Evolutionary conservation across 2,329 filamentous ascomycete genomes (phyloP), one percentile per base, ranked within the genome.

Genomic region (Ciborinia camelliae): DNA sequence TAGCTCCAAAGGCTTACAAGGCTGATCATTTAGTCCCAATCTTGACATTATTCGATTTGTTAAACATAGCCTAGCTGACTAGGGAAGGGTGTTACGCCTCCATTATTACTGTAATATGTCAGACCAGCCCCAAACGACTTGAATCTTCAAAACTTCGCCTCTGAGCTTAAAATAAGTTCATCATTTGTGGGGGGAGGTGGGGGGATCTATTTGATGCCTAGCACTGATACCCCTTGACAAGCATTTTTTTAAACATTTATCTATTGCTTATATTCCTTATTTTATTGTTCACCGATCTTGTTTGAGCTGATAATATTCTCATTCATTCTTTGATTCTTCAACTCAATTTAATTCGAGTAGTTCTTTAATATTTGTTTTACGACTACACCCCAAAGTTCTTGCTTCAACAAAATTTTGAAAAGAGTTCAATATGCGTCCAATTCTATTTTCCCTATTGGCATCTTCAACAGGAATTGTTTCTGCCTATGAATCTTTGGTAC

Each of bases 391-490:
- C 20, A 18, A 58, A 58, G 20, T 15, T 7, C n/a, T 15, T 26
- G 28, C 28, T 50, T 28, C 5, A 10, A 28, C 23, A 18, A 50
- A 15, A 20, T 39, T 39, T 28, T 8, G 32, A 55, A 7, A 63
- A 35, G 3, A 57, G n/a, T 53, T 26, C 65, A 68, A 7, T 39
- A 73, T 73, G 72, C 71, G 66, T 35, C 62, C 65, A 32, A 63
- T 53, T 37, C 47, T 72, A 18, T n/a, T 72, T 37, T 59, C 37
- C 10, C 43, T 51, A 7, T 32, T 64, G 23, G 26, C 26, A 9
- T 45, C 32, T 55, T 47, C 68, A 35, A 65, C 66, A 37, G 58
- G 69, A 14, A 48, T 66, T 50, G 68, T 70, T 41, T 70, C 62
- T 63, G 70, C 70, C 12, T 59, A 61, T 35, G 62, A 59, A 37